Percentiles rank a stretch among this genome's conserved stretches.
phyloP scores from a whole-genome alignment of 78 protist species.

The Speleostelium caveatum region DNA sequence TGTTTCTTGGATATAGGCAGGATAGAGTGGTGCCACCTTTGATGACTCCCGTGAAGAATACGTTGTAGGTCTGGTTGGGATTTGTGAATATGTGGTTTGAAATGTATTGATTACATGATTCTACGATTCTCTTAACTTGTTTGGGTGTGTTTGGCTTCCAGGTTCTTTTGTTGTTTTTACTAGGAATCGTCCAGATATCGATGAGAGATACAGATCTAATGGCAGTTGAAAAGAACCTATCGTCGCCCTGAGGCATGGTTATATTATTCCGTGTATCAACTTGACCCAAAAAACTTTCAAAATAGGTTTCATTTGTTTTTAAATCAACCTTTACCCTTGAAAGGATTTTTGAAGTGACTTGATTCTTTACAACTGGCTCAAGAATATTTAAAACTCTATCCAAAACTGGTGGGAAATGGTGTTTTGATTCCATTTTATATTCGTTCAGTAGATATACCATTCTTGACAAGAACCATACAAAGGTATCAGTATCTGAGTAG shows the following conservation, averaged over 20 bases:
- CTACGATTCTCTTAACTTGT: not conserved
- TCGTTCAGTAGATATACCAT: not conserved
- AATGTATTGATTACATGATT: not conserved
- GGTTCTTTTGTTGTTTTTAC: no score
- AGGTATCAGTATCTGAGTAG: conserved; percentile 25
- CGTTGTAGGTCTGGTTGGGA: not conserved
- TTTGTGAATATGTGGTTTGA: not conserved
- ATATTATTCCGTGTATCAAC: conserved; percentile 8
- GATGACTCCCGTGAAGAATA: conserved; percentile 14
- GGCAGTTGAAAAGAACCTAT: conserved; percentile 24
- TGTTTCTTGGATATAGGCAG: conserved; percentile 2
- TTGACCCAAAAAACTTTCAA: conserved; percentile 46
- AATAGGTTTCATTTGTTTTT: no score
- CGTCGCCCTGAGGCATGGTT: conserved; percentile 7
- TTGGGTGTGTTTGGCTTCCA: conserved; percentile 12
- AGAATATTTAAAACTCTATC: not conserved
- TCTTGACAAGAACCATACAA: conserved; percentile 50
- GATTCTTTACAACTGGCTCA: not conserved
- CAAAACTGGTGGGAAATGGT: conserved; percentile 11
- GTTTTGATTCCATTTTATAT: not conserved
- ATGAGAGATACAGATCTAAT: not conserved
- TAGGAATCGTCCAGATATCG: conserved; percentile 42
- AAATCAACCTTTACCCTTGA: not conserved
- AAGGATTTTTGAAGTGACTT: not conserved
- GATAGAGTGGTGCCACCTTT: not conserved